Conservation (phyloP, 2,329 filamentous ascomycete genomes). For the Rugonectria rugulosa region DNA sequence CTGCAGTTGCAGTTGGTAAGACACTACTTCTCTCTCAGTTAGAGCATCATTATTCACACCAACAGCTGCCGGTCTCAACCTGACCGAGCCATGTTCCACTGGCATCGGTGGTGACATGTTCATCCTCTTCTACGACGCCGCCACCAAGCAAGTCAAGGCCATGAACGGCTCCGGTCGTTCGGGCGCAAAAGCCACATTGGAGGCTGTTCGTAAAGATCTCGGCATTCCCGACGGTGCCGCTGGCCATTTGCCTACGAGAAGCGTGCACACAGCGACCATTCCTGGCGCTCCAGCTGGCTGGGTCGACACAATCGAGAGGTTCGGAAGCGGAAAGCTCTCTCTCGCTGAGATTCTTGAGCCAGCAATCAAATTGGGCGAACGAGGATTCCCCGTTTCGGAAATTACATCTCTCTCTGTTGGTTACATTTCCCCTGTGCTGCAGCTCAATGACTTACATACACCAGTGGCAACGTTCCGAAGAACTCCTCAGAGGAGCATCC, state of each 20-base stretch:
- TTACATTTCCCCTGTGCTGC: constrained; percentile 17
- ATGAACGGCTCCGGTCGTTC: constrained; percentile 94
- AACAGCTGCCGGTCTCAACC: constrained; percentile 85
- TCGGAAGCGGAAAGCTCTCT: constrained; percentile 85
- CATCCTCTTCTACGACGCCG: constrained; percentile 88
- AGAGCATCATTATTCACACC: not conserved
- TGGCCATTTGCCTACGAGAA: constrained; percentile 74
- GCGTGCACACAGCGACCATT: constrained; percentile 83
- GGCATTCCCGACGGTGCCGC: constrained; percentile 65
- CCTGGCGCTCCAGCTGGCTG: constrained; percentile 93
- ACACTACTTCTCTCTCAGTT: not conserved
- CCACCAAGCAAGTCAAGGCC: constrained; percentile 80
- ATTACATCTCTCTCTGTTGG: constrained; percentile 73
- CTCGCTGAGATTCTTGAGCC: constrained; percentile 81
- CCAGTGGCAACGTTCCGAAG: constrained; percentile 77
- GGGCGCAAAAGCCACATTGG: constrained; percentile 71
- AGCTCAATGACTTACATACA: not conserved
- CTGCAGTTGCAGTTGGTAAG: constrained; percentile 89
- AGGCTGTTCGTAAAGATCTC: constrained; percentile 74
- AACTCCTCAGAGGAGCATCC: constrained; percentile 72
- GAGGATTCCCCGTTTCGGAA: constrained; percentile 90
- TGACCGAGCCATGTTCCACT: constrained; percentile 91
- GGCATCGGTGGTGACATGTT: constrained; percentile 99
- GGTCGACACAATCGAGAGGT: constrained; percentile 86
- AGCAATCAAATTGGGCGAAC: constrained; percentile 84